A percentile compares a stretch with the other conserved stretches of the same genome.
phyloP scores from a whole-genome alignment of 129 eudicot genomes.

The Lactuca saligna region DNA sequence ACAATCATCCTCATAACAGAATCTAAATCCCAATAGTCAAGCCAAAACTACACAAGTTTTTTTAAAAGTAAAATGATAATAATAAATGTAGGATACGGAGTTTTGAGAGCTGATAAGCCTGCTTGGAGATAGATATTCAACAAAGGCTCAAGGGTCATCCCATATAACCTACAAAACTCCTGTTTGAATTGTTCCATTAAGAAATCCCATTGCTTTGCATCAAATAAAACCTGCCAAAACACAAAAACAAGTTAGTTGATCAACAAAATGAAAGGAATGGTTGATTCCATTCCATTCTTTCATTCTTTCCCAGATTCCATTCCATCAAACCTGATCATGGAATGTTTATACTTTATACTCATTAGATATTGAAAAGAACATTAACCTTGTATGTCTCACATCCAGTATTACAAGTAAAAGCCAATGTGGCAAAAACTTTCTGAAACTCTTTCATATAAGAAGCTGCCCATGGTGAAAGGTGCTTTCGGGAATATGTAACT shows the following conservation, averaged over 20 bases:
- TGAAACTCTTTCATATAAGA: constrained; percentile 92
- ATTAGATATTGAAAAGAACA: constrained; percentile 15
- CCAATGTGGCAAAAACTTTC: constrained; percentile 89
- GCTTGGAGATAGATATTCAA: constrained; percentile 96
- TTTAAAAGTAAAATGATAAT: background rate
- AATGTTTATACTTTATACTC: constrained; percentile 11
- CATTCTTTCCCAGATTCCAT: no score
- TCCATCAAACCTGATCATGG: constrained; percentile 10
- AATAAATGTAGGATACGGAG: constrained; percentile 80
- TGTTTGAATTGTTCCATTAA: constrained; percentile 93
- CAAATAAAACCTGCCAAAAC: constrained; percentile 76
- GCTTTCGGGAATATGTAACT: constrained; percentile 78
- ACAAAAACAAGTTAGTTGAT: background rate
- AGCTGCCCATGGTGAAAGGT: constrained; percentile 93
- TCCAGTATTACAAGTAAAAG: constrained; percentile 85
- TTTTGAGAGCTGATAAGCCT: constrained; percentile 92
- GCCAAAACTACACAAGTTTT: constrained; percentile 24
- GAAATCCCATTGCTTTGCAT: constrained; percentile 93
- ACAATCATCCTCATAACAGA: constrained; percentile 89
- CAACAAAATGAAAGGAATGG: background rate
- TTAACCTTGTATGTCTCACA: constrained; percentile 86
- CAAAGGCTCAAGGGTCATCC: constrained; percentile 98
- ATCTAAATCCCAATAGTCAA: constrained; percentile 56
- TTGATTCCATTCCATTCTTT: background rate
- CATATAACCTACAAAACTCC: constrained; percentile 91